phyloP scores from a whole-genome alignment of 352 stramenopile species.

The Hyaloperonospora arabidopsidis region DNA sequence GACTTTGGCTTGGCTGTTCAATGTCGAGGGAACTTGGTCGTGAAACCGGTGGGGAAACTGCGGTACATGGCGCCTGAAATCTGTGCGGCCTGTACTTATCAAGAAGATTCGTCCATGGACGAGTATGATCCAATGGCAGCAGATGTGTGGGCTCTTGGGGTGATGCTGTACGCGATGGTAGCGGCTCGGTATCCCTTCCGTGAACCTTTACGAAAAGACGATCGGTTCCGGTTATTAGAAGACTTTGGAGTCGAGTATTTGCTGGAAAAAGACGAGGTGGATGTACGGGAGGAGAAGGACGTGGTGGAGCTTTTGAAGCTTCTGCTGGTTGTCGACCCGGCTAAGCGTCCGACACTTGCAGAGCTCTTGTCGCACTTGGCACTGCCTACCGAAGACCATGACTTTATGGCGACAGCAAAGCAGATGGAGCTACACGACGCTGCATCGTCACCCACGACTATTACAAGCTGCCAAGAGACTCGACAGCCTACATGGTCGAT shows the following conservation, averaged over 20 bases:
- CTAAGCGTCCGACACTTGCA: slow-evolving; percentile 32
- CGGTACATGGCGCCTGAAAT: slow-evolving; percentile 78
- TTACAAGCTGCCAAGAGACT: slow-evolving; percentile 10
- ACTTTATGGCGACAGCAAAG: slow-evolving; percentile 1
- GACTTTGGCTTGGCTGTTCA: slow-evolving; percentile 73
- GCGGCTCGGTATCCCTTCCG: slow-evolving; percentile 57
- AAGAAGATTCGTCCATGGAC: slow-evolving; percentile 9
- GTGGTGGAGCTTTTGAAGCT: slow-evolving; percentile 47
- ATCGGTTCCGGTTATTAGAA: slow-evolving; percentile 47
- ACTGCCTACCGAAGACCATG: slow-evolving; percentile 13
- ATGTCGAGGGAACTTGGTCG: slow-evolving; percentile 13
- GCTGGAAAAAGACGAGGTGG: slow-evolving; percentile 59
- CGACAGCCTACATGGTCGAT: slow-evolving; percentile 18
- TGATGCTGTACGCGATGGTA: slow-evolving; percentile 74
- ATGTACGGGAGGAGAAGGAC: slow-evolving; percentile 29
- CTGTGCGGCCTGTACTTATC: slow-evolving; percentile 24
- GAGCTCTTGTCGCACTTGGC: slow-evolving; percentile 38
- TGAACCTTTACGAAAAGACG: slow-evolving; percentile 43
- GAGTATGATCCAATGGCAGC: slow-evolving; percentile 55
- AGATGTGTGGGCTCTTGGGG: slow-evolving; percentile 75
- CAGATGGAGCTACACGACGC: slow-evolving; percentile 3
- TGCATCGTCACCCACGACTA: background rate
- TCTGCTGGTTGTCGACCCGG: slow-evolving; percentile 46
- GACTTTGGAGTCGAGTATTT: slow-evolving; percentile 57
- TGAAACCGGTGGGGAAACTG: slow-evolving; percentile 58